Base-by-base conservation (phyloP, 2,329 filamentous ascomycete genomes). In the Phyllosticta citribraziliensis region DNA sequence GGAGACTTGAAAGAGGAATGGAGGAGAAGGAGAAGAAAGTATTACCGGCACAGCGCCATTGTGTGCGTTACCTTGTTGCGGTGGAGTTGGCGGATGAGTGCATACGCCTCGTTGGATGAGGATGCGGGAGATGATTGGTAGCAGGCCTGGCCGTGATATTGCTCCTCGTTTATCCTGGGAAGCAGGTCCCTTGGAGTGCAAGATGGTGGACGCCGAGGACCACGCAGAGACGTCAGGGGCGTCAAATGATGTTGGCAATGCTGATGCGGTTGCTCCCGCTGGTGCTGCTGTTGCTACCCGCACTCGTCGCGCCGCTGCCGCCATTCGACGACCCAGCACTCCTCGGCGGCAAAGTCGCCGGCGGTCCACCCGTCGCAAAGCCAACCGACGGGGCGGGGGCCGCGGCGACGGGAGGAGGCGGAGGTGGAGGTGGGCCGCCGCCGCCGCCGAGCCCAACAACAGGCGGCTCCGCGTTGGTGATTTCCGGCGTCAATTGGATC, bases 181-280 rank as follows among this genome's bases (percentile, higher is more conserved):
- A 33, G 8, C 2, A 1, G 12, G 3, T 40, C 14, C 2, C 2
- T 2, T 40, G 33, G 33, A 14, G 17, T 12, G 20, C 14, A 11
- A 40, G 11, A 11, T 17, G 33, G 33, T 40, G 11, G 33, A 40
- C 6, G 33, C 14, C 33, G 27, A 30, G 10, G 33, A 40, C 10
- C 33, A 30, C 9, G 27, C 6, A 2, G 12, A 40, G 6, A 2
- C n/a, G 51, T 27, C 50, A 17, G 22, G 14, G 40, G 14, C 27
- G 50, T 65, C 52, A 69, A 59, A 77, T 77, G 56, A 77, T 76
- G 57, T 77, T 76, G 40, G 75, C 74, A 63, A 77, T 77, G 63
- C 75, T 76, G 59, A 77, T 76, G 33, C 33, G 33, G 12, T 40
- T 40, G 33, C 33, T 40, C 2, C 33, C 33, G 33, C 33, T 40